phyloP scores from a whole-genome alignment of 2,329 filamentous ascomycete genomes.

The Neofusicoccum laricinum region DNA sequence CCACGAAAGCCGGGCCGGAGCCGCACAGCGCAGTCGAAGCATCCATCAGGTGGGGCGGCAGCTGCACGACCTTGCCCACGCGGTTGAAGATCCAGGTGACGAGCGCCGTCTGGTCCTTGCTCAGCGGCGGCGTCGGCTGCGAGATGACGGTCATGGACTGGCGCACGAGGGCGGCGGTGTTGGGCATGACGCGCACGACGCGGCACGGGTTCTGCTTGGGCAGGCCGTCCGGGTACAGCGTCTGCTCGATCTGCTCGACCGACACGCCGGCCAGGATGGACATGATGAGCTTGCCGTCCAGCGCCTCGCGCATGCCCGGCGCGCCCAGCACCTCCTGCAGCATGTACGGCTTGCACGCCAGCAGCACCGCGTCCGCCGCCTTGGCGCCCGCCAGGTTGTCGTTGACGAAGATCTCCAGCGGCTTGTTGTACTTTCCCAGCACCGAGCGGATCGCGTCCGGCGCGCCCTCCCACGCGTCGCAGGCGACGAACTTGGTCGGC shows the following conservation, averaged over 20 bases:
- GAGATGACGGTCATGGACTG: conserved; percentile 80
- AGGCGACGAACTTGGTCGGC: conserved; percentile 76
- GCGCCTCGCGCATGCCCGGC: conserved; percentile 67
- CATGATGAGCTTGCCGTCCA: conserved; percentile 77
- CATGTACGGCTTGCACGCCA: conserved; percentile 79
- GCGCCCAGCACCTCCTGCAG: conserved; percentile 65
- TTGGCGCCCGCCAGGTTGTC: conserved; percentile 67
- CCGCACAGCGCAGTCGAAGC: conserved; percentile 71
- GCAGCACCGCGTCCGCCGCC: conserved; percentile 69
- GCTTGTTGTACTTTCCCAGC: conserved; percentile 60
- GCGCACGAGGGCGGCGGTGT: conserved; percentile 74
- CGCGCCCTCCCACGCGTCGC: conserved; percentile 68
- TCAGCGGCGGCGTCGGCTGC: conserved; percentile 57
- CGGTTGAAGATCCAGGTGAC: conserved; percentile 75
- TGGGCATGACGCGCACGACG: conserved; percentile 79
- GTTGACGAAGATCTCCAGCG: conserved; percentile 66
- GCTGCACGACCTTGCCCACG: conserved; percentile 67
- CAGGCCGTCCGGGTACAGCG: conserved; percentile 56
- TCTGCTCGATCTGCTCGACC: conserved; percentile 63
- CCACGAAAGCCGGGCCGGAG: conserved; percentile 73
- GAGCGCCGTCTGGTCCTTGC: conserved; percentile 52
- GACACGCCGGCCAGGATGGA: conserved; percentile 78
- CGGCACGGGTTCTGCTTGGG: conserved; percentile 54
- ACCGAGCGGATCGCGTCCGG: conserved; percentile 66
- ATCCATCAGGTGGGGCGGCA: conserved; percentile 68